These are phyloP conservation scores for Barbatosphaeria neglecta DNA, from an alignment of 495 filamentous ascomycete species.

Conservation along the genomic window DNA sequence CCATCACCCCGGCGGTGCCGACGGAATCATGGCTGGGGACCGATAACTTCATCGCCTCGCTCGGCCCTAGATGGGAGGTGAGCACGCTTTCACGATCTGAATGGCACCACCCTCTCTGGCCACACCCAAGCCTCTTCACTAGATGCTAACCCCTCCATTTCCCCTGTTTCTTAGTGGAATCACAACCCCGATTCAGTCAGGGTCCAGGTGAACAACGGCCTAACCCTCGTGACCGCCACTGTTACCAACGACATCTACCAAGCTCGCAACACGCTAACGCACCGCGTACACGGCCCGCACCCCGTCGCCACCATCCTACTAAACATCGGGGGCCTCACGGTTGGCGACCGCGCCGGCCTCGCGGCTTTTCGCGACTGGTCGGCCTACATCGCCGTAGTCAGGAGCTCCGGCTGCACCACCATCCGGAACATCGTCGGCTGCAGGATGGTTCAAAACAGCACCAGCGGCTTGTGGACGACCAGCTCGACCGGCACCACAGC, in stretches of 20 bases:
- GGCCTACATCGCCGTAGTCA: conserved; percentile 40
- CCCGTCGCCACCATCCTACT: conserved; percentile 34
- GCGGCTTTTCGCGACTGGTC: conserved; percentile 38
- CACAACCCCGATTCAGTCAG: conserved; percentile 42
- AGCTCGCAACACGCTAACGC: conserved; percentile 46
- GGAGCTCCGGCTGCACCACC: conserved; percentile 6
- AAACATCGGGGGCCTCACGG: conserved; percentile 31
- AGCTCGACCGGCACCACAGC: conserved; percentile 23
- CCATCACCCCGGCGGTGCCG: conserved; percentile 17
- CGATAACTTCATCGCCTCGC: conserved; percentile 26
- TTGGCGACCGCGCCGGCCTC: conserved; percentile 41
- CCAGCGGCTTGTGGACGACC: conserved; percentile 26
- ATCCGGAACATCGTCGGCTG: conserved; percentile 17
- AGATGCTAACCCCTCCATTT: not conserved
- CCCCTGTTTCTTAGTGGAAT: conserved; percentile 40
- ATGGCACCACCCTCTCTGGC: not conserved
- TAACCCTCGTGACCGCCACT: conserved; percentile 37
- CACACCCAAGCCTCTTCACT: not conserved
- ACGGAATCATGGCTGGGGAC: conserved; percentile 13
- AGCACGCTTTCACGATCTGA: not conserved
- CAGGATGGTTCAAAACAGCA: conserved; percentile 9
- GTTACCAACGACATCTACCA: conserved; percentile 40
- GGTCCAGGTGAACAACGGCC: conserved; percentile 6
- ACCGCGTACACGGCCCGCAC: conserved; percentile 37
- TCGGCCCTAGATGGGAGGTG: not conserved